phyloP scores from a whole-genome alignment of 1,284 basidiomycete genomes.

The Tylopilus sp. region DNA sequence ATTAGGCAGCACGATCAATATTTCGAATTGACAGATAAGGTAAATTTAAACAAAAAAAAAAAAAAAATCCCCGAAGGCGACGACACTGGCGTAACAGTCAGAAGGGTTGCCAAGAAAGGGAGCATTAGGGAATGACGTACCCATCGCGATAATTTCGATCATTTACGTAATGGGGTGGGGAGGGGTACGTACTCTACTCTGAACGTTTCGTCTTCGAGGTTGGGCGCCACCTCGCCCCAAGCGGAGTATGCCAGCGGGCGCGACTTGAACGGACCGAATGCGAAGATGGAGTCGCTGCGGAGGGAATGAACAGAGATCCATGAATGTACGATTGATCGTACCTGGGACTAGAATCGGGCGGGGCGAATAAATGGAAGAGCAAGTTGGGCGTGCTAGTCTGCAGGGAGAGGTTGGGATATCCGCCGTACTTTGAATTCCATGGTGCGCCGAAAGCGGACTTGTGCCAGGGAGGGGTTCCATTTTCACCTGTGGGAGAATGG shows the following conservation, averaged over 20 bases:
- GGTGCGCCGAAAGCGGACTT: conserved; percentile 29
- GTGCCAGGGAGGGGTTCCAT: conserved; percentile 27
- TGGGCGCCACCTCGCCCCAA: conserved; percentile 68
- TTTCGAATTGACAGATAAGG: conserved; percentile 22
- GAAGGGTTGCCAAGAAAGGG: conserved; percentile 15
- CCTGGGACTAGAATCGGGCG: conserved; percentile 53
- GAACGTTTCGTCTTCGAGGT: conserved; percentile 64
- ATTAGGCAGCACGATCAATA: conserved; percentile 20
- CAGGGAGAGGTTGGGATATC: conserved; percentile 48
- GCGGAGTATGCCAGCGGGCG: conserved; percentile 47
- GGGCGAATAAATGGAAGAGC: conserved; percentile 65
- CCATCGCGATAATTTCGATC: conserved; percentile 25
- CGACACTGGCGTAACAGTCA: conserved; percentile 16
- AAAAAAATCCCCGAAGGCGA: conserved; percentile 5
- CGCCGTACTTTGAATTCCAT: conserved; percentile 42
- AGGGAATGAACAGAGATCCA: conserved; percentile 21
- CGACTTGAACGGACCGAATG: conserved; percentile 29
- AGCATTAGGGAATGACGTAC: conserved; percentile 26
- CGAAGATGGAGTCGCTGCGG: conserved; percentile 26
- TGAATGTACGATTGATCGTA: conserved; percentile 33
- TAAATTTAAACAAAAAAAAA: conserved; percentile 16
- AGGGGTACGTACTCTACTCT: conserved; percentile 64
- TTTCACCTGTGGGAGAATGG: conserved; percentile 30
- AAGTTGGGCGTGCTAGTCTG: conserved; percentile 59
- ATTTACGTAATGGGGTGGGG: conserved; percentile 26